Evolutionary conservation across 192 early-diverging fungal genomes (phyloP).

Genomic region (Chytriomyces sp.): DNA sequence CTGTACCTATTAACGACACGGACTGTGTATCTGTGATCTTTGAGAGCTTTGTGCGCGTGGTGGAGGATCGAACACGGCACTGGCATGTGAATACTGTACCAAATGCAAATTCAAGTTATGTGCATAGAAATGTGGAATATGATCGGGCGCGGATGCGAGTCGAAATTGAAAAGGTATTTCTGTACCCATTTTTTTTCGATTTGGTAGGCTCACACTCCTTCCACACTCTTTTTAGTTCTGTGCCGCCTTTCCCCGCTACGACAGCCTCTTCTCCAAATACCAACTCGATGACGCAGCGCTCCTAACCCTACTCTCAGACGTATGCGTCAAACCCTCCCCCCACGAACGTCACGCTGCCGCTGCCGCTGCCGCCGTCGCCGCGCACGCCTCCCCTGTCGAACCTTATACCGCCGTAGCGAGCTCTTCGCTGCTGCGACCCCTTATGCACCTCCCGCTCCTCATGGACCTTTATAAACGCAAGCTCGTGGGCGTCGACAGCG

Average conservation of each 20-base stretch:
- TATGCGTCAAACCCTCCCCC: not conserved
- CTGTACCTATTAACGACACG: not conserved
- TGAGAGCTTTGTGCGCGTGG: conserved; percentile 9
- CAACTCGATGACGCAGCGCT: not conserved
- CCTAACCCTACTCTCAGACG: not conserved
- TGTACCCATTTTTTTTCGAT: no score
- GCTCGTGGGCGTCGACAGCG: not conserved
- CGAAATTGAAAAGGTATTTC: not conserved
- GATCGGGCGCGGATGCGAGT: not conserved
- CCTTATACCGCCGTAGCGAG: no score
- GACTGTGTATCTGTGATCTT: conserved; percentile 10
- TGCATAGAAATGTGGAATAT: not conserved
- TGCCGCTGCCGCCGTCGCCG: not conserved
- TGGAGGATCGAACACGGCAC: conserved; percentile 10
- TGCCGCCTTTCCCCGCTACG: not conserved
- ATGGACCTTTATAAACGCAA: not conserved
- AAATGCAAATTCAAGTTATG: not conserved
- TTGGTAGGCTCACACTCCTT: no score
- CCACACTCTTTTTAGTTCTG: not conserved
- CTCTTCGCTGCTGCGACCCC: not conserved
- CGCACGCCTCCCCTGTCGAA: no score
- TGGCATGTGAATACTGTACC: no score
- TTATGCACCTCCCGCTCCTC: not conserved
- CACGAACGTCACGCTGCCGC: not conserved
- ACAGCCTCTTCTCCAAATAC: conserved; percentile 5